phyloP scores from a whole-genome alignment of 495 filamentous ascomycete species.

The Aspergillus sclerotioniger region DNA sequence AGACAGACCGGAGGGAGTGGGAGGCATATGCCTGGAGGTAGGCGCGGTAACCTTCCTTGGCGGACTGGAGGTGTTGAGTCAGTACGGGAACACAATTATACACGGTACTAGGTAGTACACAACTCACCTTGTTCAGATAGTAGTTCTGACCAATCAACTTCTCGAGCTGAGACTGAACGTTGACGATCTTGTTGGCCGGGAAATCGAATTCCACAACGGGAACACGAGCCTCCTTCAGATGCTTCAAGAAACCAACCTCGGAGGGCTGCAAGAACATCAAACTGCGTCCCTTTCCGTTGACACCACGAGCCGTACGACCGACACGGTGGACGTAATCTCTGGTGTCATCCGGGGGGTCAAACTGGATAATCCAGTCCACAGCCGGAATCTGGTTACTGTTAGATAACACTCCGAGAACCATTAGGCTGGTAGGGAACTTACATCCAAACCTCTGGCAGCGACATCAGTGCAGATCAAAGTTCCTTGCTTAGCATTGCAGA shows the following conservation, averaged over 20 bases:
- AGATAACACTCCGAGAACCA: conserved; percentile 2
- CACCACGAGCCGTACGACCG: conserved; percentile 87
- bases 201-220: conserved; percentile 97
- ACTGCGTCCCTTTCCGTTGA: conserved; percentile 75
- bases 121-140: conserved; percentile 80
- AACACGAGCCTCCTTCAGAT: conserved; percentile 87
- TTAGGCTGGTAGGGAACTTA: conserved; percentile 32
- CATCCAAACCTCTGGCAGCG: conserved; percentile 88
- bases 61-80: conserved; percentile 39
- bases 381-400: conserved; percentile 63
- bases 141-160: conserved; percentile 91
- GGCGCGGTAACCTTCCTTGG: conserved; percentile 71
- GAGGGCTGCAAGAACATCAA: conserved; percentile 90
- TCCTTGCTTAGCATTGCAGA: conserved; percentile 88
- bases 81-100: not conserved
- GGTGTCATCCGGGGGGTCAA: conserved; percentile 90
- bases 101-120: not conserved
- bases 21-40: conserved; percentile 95
- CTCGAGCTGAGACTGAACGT: conserved; percentile 94
- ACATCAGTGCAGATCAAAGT: conserved; percentile 96
- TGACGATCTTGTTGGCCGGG: conserved; percentile 84
- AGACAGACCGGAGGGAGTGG: conserved; percentile 84
- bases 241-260: conserved; percentile 87
- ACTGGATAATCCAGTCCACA: conserved; percentile 95
- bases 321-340: conserved; percentile 96